Evolutionary conservation across 2,329 filamentous ascomycete genomes (phyloP).

Genomic region (Cladosporium oxysporum): DNA sequence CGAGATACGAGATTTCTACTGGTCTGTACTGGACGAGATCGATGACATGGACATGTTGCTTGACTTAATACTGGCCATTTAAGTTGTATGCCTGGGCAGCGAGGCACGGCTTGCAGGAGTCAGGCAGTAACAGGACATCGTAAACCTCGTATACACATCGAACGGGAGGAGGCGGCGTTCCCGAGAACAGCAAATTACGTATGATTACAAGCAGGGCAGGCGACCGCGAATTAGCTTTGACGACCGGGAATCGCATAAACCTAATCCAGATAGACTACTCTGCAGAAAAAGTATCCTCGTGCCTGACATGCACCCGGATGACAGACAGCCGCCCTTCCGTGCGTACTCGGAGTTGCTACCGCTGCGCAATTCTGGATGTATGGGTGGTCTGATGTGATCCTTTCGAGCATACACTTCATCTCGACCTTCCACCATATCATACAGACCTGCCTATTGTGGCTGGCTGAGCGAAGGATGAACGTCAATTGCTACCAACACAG

Average conservation of each 20-base stretch:
- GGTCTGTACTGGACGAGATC: background rate
- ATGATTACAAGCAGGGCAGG: background rate
- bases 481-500: background rate
- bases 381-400: background rate
- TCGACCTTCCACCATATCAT: background rate
- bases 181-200: background rate
- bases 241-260: background rate
- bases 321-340: background rate
- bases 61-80: background rate
- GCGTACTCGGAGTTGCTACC: background rate
- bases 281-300: conserved; percentile 4
- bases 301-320: background rate
- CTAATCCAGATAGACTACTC: background rate
- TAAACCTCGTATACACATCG: background rate
- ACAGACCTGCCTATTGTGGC: conserved; percentile 6
- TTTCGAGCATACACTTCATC: background rate
- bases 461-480: conserved; percentile 2
- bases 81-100: background rate
- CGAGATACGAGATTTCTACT: background rate
- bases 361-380: background rate
- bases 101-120: background rate
- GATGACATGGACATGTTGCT: background rate
- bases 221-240: background rate
- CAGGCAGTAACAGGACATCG: background rate
- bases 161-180: background rate